phyloP scores from a whole-genome alignment of 2,329 filamentous ascomycete species.

The Peltaster fructicola region DNA sequence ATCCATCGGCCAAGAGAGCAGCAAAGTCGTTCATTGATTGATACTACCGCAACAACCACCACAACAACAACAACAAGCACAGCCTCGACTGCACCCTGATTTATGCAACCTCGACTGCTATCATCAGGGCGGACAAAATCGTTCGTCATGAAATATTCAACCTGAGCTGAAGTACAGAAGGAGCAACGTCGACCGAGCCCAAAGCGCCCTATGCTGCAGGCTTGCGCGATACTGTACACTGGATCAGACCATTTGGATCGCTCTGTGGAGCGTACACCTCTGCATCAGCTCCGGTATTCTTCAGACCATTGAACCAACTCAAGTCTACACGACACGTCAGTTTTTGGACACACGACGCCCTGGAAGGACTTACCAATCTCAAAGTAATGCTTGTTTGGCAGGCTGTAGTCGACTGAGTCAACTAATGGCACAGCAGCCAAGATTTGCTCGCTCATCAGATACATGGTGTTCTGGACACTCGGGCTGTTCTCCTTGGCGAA shows the following conservation, averaged over 20 bases:
- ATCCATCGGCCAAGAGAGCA: conserved; percentile 32
- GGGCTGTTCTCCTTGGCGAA: conserved; percentile 85
- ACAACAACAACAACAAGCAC: too few species aligned
- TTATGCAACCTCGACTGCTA: too few species aligned
- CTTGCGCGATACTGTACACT: conserved; percentile 64
- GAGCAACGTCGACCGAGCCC: neutral
- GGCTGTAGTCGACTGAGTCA: conserved; percentile 56
- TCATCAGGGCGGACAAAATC: too few species aligned
- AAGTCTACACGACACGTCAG: conserved; percentile 41
- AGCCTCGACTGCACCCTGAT: too few species aligned
- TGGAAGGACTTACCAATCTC: conserved; percentile 54
- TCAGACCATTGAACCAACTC: conserved; percentile 86
- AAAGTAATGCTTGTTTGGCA: conserved; percentile 99
- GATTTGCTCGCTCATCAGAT: conserved; percentile 89
- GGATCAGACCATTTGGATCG: conserved; percentile 86
- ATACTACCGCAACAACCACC: too few species aligned
- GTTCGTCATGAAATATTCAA: too few species aligned
- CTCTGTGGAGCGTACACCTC: conserved; percentile 91
- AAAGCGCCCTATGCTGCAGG: conserved; percentile 5
- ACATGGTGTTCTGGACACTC: conserved; percentile 95
- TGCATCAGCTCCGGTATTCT: conserved; percentile 90
- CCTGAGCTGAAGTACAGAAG: neutral
- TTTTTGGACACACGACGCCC: conserved; percentile 4
- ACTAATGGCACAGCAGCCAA: conserved; percentile 56
- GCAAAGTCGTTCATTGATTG: too few species aligned